These are phyloP conservation scores for Calonectria pseudoreteaudii DNA, from an alignment of 2,329 filamentous ascomycete genomes.

Conservation along the genomic window DNA sequence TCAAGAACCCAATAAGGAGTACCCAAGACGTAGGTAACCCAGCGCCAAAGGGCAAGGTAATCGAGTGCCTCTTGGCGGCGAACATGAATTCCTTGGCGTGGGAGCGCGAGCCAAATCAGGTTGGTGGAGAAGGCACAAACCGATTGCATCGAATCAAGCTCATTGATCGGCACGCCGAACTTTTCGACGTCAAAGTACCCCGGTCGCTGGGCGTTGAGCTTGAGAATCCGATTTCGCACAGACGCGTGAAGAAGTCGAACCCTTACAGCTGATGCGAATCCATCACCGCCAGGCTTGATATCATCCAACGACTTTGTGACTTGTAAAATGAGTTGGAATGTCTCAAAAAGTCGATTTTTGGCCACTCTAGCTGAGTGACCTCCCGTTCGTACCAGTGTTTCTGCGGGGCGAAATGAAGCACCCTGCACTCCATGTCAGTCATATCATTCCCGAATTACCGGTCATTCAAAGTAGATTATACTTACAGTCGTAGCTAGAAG, in stretches of 20 bases:
- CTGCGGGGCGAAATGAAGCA: constrained; percentile 57
- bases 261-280: constrained; percentile 70
- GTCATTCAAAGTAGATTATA: accelerated
- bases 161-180: constrained; percentile 62
- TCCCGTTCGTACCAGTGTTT: constrained; percentile 71
- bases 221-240: constrained; percentile 70
- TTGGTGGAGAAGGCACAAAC: constrained; percentile 17
- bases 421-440: background rate
- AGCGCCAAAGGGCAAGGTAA: constrained; percentile 22
- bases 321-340: constrained; percentile 56
- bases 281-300: constrained; percentile 49
- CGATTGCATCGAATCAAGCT: constrained; percentile 14
- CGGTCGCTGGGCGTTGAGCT: constrained; percentile 62
- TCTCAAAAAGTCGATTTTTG: constrained; percentile 64
- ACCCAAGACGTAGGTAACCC: constrained; percentile 9
- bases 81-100: constrained; percentile 19
- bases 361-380: constrained; percentile 69
- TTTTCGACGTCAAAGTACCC: constrained; percentile 69
- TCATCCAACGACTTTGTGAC: constrained; percentile 68
- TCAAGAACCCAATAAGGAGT: constrained; percentile 9
- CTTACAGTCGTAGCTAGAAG: constrained; percentile 22
- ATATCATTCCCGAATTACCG: background rate
- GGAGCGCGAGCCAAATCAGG: constrained; percentile 13
- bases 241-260: constrained; percentile 73
- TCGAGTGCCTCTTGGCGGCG: constrained; percentile 15